Base-by-base conservation (phyloP, 2,329 filamentous ascomycete genomes). In the Colletotrichum endophyticum region DNA sequence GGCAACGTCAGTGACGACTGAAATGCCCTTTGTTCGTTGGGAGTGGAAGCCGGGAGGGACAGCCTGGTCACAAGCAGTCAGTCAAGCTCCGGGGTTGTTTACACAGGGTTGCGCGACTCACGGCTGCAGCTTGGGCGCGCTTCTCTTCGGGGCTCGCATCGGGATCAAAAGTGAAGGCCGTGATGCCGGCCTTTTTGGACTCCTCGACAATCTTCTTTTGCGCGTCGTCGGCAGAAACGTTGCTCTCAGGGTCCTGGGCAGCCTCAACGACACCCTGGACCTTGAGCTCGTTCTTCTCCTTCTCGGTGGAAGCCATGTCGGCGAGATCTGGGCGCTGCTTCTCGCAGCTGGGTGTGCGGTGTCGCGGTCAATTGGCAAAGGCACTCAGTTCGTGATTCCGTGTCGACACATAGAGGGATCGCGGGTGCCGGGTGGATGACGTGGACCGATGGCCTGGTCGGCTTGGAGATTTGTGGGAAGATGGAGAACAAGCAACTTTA, bases 101-200 rank as follows among this genome's bases (percentile, higher is more conserved):
- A 32, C 19, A 15, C 28, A 4, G 9, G 28, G 11, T 36, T 22
- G 34, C 59, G 76, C 59, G 64, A 59, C 94, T 81, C 89, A 98
- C 95, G 82, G 93, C 91, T 89, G 91, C 89, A 27, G 94, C 93
- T 83, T 96, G 95, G 36, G 94, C 94, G 77, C 91, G 93, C 88
- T 99, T 99, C 85, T 98, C 90, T 83, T 96, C 95, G 1, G 94
- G 90, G 59, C 90, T 93, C 57, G 96, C 96, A 87, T 98, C 87
- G 1, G 97, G 95, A 83, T 99, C 91, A 86, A 99, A 99, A 78
- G 93, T 91, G 83, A 95, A 97, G 78, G 95, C 96, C 34, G 93
- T 87, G 28, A 94, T 92, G 57, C 97, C 97, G 15, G 94, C 95
- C 81, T 94, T 94, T 81, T 90, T 92, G 79, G 95, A 95, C 84